Percentiles rank a stretch among this genome's conserved stretches.
Evolutionary conservation across 345 rosid genomes (phyloP).

Genomic region (Dimocarpus longan): DNA sequence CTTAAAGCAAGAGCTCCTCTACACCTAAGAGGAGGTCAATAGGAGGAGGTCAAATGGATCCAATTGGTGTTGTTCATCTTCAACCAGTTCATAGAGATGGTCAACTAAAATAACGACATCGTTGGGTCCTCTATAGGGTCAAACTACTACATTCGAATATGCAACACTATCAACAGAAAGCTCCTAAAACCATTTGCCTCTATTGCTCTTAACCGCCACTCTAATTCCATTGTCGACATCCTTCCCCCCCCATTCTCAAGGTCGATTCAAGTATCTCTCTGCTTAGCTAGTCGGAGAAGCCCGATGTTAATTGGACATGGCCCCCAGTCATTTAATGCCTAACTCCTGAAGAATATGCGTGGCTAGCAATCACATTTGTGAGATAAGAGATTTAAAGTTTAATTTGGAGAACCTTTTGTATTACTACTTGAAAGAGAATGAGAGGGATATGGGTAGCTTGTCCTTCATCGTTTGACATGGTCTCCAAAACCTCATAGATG

Average conservation of each 20-base stretch:
- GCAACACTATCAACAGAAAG: slow-evolving; percentile 93
- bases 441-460: too few species aligned
- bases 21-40: slow-evolving; percentile 99
- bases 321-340: too few species aligned
- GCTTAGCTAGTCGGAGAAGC: slow-evolving; percentile 96
- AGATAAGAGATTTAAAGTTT: too few species aligned
- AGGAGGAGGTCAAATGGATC: slow-evolving; percentile 97
- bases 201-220: slow-evolving; percentile 93
- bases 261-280: slow-evolving; percentile 97
- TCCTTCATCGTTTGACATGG: too few species aligned
- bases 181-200: slow-evolving; percentile 94
- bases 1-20: slow-evolving; percentile 77
- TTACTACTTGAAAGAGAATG: too few species aligned
- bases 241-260: slow-evolving; percentile 97
- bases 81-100: slow-evolving; percentile 99
- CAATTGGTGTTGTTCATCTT: slow-evolving; percentile 92
- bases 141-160: slow-evolving; percentile 86
- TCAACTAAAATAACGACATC: slow-evolving; percentile 94
- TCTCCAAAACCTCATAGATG: too few species aligned
- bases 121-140: slow-evolving; percentile 98
- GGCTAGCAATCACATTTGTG: too few species aligned
- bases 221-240: slow-evolving; percentile 93
- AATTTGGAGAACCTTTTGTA: too few species aligned
- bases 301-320: too few species aligned
- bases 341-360: too few species aligned